Evolutionary conservation across 116 monocot genomes (phyloP).

Genomic region (Phalaenopsis hybrid): DNA sequence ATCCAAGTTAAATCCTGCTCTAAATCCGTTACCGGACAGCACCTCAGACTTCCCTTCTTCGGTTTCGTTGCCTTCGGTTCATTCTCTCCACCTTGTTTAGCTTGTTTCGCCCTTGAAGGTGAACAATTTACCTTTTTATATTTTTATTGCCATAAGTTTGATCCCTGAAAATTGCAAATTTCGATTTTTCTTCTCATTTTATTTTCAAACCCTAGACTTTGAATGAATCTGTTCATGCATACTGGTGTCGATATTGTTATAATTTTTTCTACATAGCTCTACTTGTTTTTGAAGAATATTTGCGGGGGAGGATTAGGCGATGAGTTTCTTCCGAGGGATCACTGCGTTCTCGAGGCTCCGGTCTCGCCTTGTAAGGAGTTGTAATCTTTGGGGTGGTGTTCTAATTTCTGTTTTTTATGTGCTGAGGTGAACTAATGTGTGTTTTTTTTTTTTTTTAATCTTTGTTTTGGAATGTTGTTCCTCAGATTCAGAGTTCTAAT

Average conservation of each 20-base stretch:
- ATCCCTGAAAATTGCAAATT: too few species aligned
- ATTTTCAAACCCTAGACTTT: too few species aligned
- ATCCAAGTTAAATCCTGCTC: too few species aligned
- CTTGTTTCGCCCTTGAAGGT: too few species aligned
- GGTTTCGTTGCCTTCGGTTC: too few species aligned
- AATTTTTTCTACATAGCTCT: background rate
- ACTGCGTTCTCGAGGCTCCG: conserved; percentile 60
- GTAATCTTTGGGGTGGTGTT: background rate
- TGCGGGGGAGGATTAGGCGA: conserved; percentile 9
- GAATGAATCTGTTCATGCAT: too few species aligned
- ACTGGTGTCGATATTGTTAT: background rate
- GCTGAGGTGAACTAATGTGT: background rate
- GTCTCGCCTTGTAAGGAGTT: conserved; percentile 50
- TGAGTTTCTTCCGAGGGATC: conserved; percentile 57
- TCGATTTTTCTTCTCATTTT: too few species aligned
- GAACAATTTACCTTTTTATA: too few species aligned
- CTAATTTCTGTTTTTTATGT: background rate
- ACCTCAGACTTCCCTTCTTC: too few species aligned
- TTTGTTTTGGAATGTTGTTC: background rate
- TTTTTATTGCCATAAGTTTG: too few species aligned
- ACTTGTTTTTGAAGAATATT: background rate
- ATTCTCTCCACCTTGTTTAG: too few species aligned
- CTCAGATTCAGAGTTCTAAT: conserved; percentile 56
- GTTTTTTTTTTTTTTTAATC: background rate
- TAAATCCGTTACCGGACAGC: too few species aligned